phyloP scores from a whole-genome alignment of 257 asterid species.

The Ocimum tenuiflorum region DNA sequence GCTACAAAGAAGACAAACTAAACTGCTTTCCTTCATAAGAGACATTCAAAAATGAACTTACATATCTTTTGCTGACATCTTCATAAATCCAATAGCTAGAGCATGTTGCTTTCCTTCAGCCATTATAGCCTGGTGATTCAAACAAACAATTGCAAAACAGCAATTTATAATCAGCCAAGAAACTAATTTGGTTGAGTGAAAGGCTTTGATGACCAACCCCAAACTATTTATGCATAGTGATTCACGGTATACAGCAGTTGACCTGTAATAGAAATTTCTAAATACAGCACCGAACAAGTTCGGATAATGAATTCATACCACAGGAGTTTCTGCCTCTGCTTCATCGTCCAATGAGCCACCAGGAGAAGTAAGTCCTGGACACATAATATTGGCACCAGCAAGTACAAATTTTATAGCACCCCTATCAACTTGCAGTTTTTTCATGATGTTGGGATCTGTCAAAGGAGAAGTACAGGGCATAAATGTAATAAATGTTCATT shows the following conservation, averaged over 20 bases:
- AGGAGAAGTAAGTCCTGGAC: constrained; percentile 98
- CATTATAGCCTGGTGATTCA: constrained; percentile 77
- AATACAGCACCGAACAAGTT: constrained; percentile 16
- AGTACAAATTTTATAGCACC: constrained; percentile 94
- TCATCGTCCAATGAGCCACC: constrained; percentile 92
- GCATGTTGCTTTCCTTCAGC: constrained; percentile 99
- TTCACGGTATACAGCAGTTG: background rate
- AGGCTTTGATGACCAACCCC: background rate
- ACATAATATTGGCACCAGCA: constrained; percentile 99
- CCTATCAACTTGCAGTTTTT: constrained; percentile 90
- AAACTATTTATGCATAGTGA: background rate
- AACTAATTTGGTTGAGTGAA: background rate
- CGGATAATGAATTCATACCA: constrained; percentile 39
- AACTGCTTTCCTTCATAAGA: too few relatives aligned
- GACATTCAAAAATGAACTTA: constrained; percentile 39
- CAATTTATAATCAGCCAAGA: background rate
- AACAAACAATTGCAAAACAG: background rate
- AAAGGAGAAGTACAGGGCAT: constrained; percentile 12
- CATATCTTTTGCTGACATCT: constrained; percentile 93
- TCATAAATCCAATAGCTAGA: constrained; percentile 95
- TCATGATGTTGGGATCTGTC: constrained; percentile 95
- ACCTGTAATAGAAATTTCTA: background rate
- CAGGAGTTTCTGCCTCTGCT: constrained; percentile 85
- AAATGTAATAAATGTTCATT: background rate
- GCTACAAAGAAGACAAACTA: background rate